Base-by-base conservation (phyloP, 306 rosid genomes). In the Crotalaria pallida region DNA sequence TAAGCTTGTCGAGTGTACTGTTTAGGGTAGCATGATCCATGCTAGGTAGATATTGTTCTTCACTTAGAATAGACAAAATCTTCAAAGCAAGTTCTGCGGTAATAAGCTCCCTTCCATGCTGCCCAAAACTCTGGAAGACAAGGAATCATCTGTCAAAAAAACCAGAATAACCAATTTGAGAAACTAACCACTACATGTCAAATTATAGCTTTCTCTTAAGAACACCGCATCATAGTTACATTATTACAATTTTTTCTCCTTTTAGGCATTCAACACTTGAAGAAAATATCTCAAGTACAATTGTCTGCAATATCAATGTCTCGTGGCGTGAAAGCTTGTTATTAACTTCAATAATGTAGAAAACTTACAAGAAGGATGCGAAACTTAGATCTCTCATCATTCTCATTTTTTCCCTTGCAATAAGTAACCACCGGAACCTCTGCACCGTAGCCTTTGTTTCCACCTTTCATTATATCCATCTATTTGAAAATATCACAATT, bases 101-200 rank as follows among this genome's bases (percentile, higher is more conserved):
- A 77, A 95, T 95, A 74, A 95, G 85, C 84, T 95, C 99, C 84
- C 97, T 83, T 73, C 96, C 99, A 75, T 91, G 99, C 97, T 95
- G 99, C 77, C 99, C 99, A 82, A 95, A 95, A 95, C 99, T 95
- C 99, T 95, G 99, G 97, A 91, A 95, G 91, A 95, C 97, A 95
- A 95, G 96, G 96, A 95, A 95, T 89, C 91, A 89, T 95, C 99
- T 95, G 99, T 95, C 99, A 94, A 88, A 88, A 89, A 95, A 81
- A 89, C 81, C 90, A 91, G 88, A 84, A 87, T 88, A 85, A 85
- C 89, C 86, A 87, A 84, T 83, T 87, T 86, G 96, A 86, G 98
- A 89, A 72, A 77, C 86, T 84, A 83, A 69, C 74, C 84, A 61
- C 89, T 88, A 80, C 84, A 73, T 62, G 73, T 67, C 40, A 75